Base-by-base conservation (phyloP, 2,329 filamentous ascomycete species). In the Cladosporium sp. region DNA sequence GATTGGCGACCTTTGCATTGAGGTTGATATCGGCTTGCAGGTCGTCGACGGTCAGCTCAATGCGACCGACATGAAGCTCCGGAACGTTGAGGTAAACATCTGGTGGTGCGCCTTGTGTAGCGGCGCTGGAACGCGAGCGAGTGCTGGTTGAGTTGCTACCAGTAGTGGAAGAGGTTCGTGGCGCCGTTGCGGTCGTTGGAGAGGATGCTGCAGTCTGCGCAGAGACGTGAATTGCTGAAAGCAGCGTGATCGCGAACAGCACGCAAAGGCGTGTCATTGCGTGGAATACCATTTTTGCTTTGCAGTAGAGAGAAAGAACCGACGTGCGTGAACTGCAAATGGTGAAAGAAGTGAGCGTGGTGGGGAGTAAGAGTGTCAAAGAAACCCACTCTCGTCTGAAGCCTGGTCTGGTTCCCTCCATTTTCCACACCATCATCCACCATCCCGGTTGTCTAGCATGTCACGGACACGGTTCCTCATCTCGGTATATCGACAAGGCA, bases 1-100 rank as follows among this genome's bases (percentile, higher is more conserved):
- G 71, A 36, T 72, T 74, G 12, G 80, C 79, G n/a, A 84, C 72
- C 53, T 78, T 73, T 29, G 80, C 79, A 42, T 78, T 78, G 2
- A 84, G 68, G 60, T 82, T 83, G 59, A 83, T 53, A 42, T 54
- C 46, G 11, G 49, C 80, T 52, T 72, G 69, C 15, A 83, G 66
- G 55, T 81, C 74, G 56, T 83, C 78, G 3, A 84, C 80, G 40
- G 77, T 73, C 3, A 83, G 69, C 64, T 83, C 79, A 52, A 84
- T 83, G 43, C 72, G 70, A 33, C 76, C 76, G 15, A 84, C 79
- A 33, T 75, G 76, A 7, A 84, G 70, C 55, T 80, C 72, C 0
- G 80, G 78, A 1, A 83, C 75, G 41, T 73, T 75, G 32, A 84
- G 73, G 49, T 74, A 70, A 15, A 83, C 79, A 66, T 84, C 80